Evolutionary conservation across 1,284 basidiomycete genomes (phyloP).

Genomic region (Cryptococcus hybrid): DNA sequence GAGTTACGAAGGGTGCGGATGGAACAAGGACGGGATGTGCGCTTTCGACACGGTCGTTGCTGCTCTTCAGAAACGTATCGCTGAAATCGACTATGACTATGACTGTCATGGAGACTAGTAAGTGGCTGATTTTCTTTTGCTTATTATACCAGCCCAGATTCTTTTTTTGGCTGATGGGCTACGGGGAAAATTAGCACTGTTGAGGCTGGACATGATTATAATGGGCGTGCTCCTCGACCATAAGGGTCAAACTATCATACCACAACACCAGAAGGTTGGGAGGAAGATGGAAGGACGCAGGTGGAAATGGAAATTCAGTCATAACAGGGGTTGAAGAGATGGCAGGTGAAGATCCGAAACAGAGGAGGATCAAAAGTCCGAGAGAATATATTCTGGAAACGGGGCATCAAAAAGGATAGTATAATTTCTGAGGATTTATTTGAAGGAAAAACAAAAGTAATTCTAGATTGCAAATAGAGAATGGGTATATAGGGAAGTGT

Average conservation of each 20-base stretch:
- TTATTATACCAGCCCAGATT: not conserved
- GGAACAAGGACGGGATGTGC: conserved; percentile 72
- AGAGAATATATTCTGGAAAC: too few species aligned
- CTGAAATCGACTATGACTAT: conserved; percentile 69
- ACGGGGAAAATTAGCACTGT: conserved; percentile 13
- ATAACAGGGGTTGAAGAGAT: too few species aligned
- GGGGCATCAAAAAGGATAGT: too few species aligned
- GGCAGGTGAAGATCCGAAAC: too few species aligned
- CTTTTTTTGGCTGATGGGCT: not conserved
- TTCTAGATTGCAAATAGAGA: too few species aligned
- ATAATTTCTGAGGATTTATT: too few species aligned
- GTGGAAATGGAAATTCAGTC: too few species aligned
- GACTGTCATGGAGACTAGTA: conserved; percentile 72
- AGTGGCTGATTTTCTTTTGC: conserved; percentile 29
- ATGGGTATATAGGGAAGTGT: too few species aligned
- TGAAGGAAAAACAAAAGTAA: too few species aligned
- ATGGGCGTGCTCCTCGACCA: conserved; percentile 20
- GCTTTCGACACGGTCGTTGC: conserved; percentile 69
- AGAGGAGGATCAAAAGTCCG: too few species aligned
- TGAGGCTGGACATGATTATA: conserved; percentile 23
- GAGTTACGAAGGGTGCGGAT: conserved; percentile 65
- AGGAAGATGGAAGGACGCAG: too few species aligned
- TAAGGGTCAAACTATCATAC: not conserved
- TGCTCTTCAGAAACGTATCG: conserved; percentile 65
- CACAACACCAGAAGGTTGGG: too few species aligned